These are phyloP conservation scores for Fusarium fujikuroi DNA, from an alignment of 2,329 filamentous ascomycete species.

Conservation along the genomic window DNA sequence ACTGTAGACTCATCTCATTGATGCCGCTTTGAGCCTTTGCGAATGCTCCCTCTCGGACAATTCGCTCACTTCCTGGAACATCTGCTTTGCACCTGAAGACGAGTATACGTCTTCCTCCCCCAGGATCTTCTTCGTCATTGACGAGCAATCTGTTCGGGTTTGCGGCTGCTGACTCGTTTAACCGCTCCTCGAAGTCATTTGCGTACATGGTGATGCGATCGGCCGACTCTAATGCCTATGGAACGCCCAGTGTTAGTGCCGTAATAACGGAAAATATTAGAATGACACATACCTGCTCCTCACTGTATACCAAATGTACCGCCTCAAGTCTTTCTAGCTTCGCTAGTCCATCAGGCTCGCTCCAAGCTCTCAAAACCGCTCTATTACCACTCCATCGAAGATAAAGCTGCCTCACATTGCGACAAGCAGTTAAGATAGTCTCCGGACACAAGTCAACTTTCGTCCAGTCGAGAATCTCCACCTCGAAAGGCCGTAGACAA, in stretches of 20 bases:
- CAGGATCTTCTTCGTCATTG: neutral
- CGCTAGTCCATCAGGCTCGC: constrained; percentile 11
- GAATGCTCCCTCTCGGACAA: neutral
- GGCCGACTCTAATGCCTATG: neutral
- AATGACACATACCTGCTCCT: neutral
- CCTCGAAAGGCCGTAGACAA: neutral
- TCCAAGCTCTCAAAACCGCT: constrained; percentile 17
- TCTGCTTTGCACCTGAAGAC: neutral
- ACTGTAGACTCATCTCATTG: neutral
- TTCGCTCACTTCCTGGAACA: neutral
- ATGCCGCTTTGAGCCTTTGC: neutral
- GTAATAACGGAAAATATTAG: no score
- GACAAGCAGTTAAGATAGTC: neutral
- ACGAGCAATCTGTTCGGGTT: neutral
- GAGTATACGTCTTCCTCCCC: neutral
- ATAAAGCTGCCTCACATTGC: neutral
- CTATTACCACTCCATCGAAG: constrained; percentile 13
- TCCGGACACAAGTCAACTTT: constrained; percentile 7
- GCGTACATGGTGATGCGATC: neutral
- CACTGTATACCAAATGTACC: neutral
- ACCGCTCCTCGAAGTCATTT: neutral
- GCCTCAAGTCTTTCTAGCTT: neutral
- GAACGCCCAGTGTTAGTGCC: neutral
- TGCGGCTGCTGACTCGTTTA: neutral
- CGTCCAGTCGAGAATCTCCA: constrained; percentile 16